phyloP scores from a whole-genome alignment of 306 rosid species.

The Sicyos baderoa region DNA sequence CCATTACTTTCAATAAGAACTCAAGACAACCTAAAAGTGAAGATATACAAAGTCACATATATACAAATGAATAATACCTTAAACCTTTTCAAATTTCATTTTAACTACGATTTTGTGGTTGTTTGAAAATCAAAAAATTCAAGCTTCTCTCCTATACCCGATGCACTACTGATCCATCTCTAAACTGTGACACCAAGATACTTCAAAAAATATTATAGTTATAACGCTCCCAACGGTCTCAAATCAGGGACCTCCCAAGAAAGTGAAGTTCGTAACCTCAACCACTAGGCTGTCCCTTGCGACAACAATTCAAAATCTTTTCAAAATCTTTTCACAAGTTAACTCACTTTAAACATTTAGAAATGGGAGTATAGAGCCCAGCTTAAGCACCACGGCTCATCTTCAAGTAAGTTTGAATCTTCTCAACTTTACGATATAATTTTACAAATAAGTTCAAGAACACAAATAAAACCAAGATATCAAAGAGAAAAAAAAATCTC shows the following conservation, averaged over 20 bases:
- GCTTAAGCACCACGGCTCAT: not conserved
- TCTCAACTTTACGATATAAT: not conserved
- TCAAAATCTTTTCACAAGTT: not conserved
- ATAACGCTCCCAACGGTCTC: no score
- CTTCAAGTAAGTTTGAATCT: not conserved
- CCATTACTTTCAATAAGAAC: no score
- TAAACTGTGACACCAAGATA: no score
- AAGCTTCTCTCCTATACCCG: no score
- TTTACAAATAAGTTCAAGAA: not conserved
- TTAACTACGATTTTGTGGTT: no score
- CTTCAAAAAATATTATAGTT: no score
- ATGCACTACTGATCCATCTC: no score
- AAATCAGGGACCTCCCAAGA: no score
- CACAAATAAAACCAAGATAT: not conserved
- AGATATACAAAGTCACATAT: not conserved
- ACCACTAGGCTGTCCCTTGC: no score
- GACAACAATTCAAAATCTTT: not conserved
- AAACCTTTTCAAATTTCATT: not conserved
- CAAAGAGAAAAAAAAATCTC: not conserved
- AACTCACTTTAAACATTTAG: not conserved
- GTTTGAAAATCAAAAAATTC: no score
- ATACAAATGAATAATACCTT: not conserved
- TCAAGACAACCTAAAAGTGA: not conserved
- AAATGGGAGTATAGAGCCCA: not conserved
- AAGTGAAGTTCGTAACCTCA: no score